Percentiles rank a stretch among this genome's conserved stretches.
Conservation (phyloP, 805 yeast genomes). For the Candida bentonensis region DNA sequence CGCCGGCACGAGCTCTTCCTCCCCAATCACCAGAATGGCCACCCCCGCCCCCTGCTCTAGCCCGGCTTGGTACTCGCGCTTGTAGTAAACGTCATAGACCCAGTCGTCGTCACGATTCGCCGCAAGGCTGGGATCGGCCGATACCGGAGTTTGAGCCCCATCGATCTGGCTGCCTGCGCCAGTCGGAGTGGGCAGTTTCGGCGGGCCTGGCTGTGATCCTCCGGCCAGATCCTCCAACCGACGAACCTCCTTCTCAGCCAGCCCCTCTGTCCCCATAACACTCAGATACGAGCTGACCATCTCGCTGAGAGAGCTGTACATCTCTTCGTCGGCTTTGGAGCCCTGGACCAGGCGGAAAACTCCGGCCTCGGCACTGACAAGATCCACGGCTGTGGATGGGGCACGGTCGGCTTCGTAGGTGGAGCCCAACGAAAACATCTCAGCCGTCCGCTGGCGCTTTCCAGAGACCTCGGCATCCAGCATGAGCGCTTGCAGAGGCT, state of each 20-base stretch:
- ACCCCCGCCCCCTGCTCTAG: conserved; percentile 25
- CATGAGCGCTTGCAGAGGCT: conserved; percentile 68
- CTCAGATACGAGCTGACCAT: conserved; percentile 57
- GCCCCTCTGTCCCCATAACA: no score
- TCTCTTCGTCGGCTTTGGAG: conserved; percentile 3
- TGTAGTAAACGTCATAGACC: conserved; percentile 81
- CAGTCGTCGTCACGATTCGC: conserved; percentile 37
- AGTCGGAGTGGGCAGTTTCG: conserved; percentile 5
- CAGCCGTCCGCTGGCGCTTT: not conserved
- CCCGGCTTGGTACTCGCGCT: conserved; percentile 38
- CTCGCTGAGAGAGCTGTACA: conserved; percentile 36
- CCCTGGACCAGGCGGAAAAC: not conserved
- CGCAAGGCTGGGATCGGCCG: conserved; percentile 7
- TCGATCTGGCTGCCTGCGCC: conserved; percentile 8
- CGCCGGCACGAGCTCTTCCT: conserved; percentile 16
- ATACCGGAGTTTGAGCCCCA: conserved; percentile 6
- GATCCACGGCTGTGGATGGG: conserved; percentile 9
- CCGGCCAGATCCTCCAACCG: no score
- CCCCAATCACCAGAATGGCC: conserved; percentile 15
- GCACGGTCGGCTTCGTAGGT: conserved; percentile 13
- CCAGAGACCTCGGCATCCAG: conserved; percentile 2
- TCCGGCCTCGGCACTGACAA: not conserved
- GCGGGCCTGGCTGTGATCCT: no score
- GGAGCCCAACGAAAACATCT: conserved; percentile 15
- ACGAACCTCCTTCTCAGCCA: conserved; percentile 22